Evolutionary conservation across 805 yeast genomes (phyloP).

Genomic region (Barnettozyma salicaria): DNA sequence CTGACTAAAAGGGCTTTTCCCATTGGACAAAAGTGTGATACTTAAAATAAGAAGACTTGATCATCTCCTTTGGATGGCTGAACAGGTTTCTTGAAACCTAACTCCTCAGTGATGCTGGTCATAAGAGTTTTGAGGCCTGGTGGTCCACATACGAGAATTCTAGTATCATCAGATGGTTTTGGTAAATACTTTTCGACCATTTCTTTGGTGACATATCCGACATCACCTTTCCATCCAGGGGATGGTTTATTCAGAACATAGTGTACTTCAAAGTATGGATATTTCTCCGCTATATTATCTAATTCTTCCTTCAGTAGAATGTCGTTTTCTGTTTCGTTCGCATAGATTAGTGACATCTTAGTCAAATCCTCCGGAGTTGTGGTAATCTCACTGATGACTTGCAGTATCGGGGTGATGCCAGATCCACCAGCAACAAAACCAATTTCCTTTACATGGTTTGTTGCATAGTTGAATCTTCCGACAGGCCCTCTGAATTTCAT

Average conservation of each 20-base stretch:
- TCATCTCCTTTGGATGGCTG: constrained; percentile 43
- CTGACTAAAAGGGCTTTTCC: no score
- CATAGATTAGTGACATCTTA: constrained; percentile 55
- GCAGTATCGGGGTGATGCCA: constrained; percentile 86
- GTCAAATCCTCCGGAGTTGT: constrained; percentile 66
- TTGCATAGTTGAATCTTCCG: constrained; percentile 58
- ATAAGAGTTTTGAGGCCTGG: constrained; percentile 56
- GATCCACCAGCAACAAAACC: constrained; percentile 81
- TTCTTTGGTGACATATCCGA: constrained; percentile 57
- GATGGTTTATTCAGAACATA: constrained; percentile 53
- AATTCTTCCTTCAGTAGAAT: constrained; percentile 66
- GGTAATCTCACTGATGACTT: constrained; percentile 64
- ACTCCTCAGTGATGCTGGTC: constrained; percentile 43
- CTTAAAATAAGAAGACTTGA: constrained; percentile 54
- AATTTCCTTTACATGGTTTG: constrained; percentile 56
- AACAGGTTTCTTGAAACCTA: constrained; percentile 51
- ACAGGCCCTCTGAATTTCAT: constrained; percentile 77
- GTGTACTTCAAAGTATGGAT: constrained; percentile 55
- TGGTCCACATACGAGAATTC: constrained; percentile 72
- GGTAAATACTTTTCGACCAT: constrained; percentile 52
- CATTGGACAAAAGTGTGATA: no score
- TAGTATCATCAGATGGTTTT: constrained; percentile 38
- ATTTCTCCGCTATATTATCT: constrained; percentile 58
- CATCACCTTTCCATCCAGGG: constrained; percentile 47
- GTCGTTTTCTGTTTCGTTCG: constrained; percentile 73